These are phyloP conservation scores for Limnomonas spitsbergensis DNA, from an alignment of 139 green algal genomes.

Conservation along the genomic window DNA sequence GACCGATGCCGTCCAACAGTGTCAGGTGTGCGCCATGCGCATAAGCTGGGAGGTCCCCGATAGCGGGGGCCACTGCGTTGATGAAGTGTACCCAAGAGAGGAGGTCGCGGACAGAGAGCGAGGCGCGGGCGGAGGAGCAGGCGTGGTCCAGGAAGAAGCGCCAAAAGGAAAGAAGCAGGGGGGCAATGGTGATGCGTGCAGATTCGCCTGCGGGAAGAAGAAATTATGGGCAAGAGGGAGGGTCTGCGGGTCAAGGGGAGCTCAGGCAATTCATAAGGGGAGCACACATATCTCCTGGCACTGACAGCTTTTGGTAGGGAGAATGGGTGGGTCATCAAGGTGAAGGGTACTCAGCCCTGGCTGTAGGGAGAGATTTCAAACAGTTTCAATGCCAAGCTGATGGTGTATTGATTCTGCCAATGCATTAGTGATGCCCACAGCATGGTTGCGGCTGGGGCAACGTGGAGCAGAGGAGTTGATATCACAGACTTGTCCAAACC, in stretches of 20 bases:
- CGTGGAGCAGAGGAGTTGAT: background rate
- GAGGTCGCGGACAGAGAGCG: constrained; percentile 86
- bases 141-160: constrained; percentile 46
- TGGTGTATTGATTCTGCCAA: no score
- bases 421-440: background rate
- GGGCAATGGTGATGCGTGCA: constrained; percentile 23
- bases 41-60: constrained; percentile 69
- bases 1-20: constrained; percentile 89
- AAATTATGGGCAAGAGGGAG: no score
- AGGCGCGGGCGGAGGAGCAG: constrained; percentile 32
- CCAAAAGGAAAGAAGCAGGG: constrained; percentile 81
- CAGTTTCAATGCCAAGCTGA: no score
- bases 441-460: background rate
- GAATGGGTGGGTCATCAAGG: no score
- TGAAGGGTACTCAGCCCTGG: background rate
- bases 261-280: no score
- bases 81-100: constrained; percentile 89
- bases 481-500: background rate
- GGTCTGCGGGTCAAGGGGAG: background rate
- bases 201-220: constrained; percentile 15
- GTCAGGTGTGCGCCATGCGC: constrained; percentile 86
- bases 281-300: no score
- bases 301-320: no score
- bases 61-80: constrained; percentile 38
- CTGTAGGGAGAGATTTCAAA: background rate